Conservation (phyloP, 2,329 filamentous ascomycete genomes). For the Cladosporium sp. region DNA sequence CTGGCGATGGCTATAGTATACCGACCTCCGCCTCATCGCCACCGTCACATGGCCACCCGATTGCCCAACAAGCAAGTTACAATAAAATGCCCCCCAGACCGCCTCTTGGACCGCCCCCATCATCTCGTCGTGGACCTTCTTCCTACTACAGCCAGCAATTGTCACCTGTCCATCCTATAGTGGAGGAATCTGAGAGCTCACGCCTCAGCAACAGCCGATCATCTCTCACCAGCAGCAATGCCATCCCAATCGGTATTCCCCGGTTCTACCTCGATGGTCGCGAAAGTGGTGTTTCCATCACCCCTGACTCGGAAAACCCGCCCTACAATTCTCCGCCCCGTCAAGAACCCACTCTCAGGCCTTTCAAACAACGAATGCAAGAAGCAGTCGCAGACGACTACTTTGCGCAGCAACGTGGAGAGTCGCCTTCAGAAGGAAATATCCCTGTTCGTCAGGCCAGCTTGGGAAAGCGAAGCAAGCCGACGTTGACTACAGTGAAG, state of each 20-base stretch:
- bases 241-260: slow-evolving; percentile 39
- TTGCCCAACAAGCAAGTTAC: slow-evolving; percentile 29
- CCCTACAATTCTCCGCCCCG: slow-evolving; percentile 1
- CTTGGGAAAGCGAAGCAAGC: slow-evolving; percentile 43
- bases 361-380: slow-evolving; percentile 12
- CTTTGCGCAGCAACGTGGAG: neutral
- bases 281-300: slow-evolving; percentile 21
- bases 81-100: slow-evolving; percentile 32
- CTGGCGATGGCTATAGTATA: slow-evolving; percentile 24
- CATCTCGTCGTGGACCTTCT: slow-evolving; percentile 42
- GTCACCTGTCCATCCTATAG: slow-evolving; percentile 45
- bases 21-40: too few relatives aligned
- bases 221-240: slow-evolving; percentile 47
- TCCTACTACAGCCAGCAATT: slow-evolving; percentile 44
- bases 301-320: slow-evolving; percentile 2
- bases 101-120: slow-evolving; percentile 46
- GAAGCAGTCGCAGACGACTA: slow-evolving; percentile 11
- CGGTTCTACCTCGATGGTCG: slow-evolving; percentile 36
- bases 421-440: slow-evolving; percentile 13
- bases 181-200: slow-evolving; percentile 43
- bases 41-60: slow-evolving; percentile 8
- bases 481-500: slow-evolving; percentile 45
- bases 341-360: slow-evolving; percentile 5
- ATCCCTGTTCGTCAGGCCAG: slow-evolving; percentile 39
- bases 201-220: slow-evolving; percentile 26